Evolutionary conservation across 1,284 basidiomycete genomes (phyloP), one percentile per base, ranked within the genome.

Genomic region (Apiotrichum porosum): DNA sequence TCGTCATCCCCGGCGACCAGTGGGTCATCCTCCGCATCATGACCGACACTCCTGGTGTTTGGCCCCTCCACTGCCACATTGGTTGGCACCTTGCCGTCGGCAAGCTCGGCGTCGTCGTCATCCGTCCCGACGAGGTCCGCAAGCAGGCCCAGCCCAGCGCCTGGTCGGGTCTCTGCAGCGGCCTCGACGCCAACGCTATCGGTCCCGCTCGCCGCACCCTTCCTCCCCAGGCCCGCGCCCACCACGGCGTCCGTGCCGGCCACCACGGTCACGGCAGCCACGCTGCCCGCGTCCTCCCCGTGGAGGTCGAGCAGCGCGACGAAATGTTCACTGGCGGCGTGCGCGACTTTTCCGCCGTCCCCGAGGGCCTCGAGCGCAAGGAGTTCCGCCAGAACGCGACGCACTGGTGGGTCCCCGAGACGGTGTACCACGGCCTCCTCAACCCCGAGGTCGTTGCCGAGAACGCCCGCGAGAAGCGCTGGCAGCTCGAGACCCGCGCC

Each of bases 21-120:
- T 65, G 56, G 42, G 59, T 57, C 2, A 55, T 73, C 22, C 40
- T 70, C 30, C 49, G 60, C 26, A 36, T 59, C 26, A 48, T 44
- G 18, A 57, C 55, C n/a, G 60, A 61, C 48, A 53, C 49, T 34
- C 57, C 57, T 9, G 60, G 57, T 21, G 57, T 61, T 9, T 57
- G 55, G 54, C 51, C 54, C 1, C 28, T 61, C 9, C 60, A 61
- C 44, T 61, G 60, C 44, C 60, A 61, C 53, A 57, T 61, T 23
- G 60, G 60, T 9, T 61, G 57, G 57, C 57, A 59, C 23, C 42
- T 49, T 6, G 37, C 42, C 8, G 37, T 40, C 15, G 47, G 47
- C 37, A 49, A 49, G 37, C 31, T 49, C 24, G 47, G 35, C 22
- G 42, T 49, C 19, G 33, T 61, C 14, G 44, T 61, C 31, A 46